Percentiles rank a stretch among this genome's conserved stretches.
Conservation (phyloP, 495 filamentous ascomycete genomes). For the Aspergillus ostianus region DNA sequence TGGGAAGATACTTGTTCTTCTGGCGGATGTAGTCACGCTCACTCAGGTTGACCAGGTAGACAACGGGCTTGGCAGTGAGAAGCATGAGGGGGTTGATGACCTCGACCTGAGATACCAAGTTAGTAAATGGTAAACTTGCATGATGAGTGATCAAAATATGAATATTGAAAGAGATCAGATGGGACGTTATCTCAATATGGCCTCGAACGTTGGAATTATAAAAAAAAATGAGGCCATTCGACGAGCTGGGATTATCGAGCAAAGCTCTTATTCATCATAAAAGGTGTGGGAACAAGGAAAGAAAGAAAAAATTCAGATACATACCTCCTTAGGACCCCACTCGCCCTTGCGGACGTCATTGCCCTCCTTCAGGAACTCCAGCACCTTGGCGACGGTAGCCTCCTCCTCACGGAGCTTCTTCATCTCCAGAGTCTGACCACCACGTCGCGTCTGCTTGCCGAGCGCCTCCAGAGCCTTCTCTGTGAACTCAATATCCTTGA, state of each 20-base stretch:
- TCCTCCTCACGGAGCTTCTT: conserved; percentile 97
- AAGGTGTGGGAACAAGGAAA: conserved; percentile 26
- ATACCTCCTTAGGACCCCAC: conserved; percentile 95
- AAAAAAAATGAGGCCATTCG: conserved; percentile 66
- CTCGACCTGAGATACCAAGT: conserved; percentile 66
- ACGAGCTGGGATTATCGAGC: conserved; percentile 99
- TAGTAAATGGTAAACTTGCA: conserved; percentile 28
- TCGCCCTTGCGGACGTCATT: conserved; percentile 89
- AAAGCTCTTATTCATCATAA: conserved; percentile 98
- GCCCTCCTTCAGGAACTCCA: conserved; percentile 76
- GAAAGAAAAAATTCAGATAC: conserved; percentile 33
- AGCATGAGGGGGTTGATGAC: conserved; percentile 96
- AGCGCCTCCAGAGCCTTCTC: conserved; percentile 90
- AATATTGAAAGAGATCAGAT: conserved; percentile 44
- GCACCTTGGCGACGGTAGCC: conserved; percentile 83
- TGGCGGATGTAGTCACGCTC: conserved; percentile 97
- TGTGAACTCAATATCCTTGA: conserved; percentile 99
- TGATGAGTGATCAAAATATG: conserved; percentile 20
- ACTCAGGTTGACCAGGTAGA: conserved; percentile 94
- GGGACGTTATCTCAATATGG: conserved; percentile 77
- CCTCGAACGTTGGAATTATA: conserved; percentile 64
- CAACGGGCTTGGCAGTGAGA: conserved; percentile 93
- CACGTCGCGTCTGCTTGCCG: conserved; percentile 88
- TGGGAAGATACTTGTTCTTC: conserved; percentile 98
- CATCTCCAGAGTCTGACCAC: conserved; percentile 96